These are phyloP conservation scores for Babesia caballi DNA, from an alignment of 169 alveolate genomes.

Conservation along the genomic window DNA sequence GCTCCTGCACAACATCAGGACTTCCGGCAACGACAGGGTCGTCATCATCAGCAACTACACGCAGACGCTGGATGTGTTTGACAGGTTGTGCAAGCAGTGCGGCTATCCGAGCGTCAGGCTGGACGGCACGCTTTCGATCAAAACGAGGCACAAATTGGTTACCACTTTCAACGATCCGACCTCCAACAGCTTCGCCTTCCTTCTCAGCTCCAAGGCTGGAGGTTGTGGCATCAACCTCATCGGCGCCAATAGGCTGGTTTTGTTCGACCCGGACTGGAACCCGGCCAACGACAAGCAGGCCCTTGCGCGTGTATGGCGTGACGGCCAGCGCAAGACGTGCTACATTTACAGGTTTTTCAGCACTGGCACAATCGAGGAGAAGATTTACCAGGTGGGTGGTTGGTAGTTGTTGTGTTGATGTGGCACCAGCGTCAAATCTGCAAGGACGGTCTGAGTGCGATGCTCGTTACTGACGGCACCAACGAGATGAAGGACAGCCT, in stretches of 20 bases:
- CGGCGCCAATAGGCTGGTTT: slow-evolving; percentile 94
- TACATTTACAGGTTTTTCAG: slow-evolving; percentile 93
- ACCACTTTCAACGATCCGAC: slow-evolving; percentile 85
- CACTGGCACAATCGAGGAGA: slow-evolving; percentile 98
- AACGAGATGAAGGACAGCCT: slow-evolving; percentile 72
- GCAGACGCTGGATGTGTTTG: slow-evolving; percentile 86
- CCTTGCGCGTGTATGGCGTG: slow-evolving; percentile 96
- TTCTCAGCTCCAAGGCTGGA: slow-evolving; percentile 96
- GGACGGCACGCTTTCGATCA: slow-evolving; percentile 87
- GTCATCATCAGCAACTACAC: slow-evolving; percentile 89
- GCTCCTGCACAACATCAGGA: slow-evolving; percentile 73
- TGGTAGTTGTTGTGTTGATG: slow-evolving; percentile 60
- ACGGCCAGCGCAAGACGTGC: slow-evolving; percentile 94
- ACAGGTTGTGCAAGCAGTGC: slow-evolving; percentile 81
- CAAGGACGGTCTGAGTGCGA: slow-evolving; percentile 81
- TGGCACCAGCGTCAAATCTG: slow-evolving; percentile 70
- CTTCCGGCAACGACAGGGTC: slow-evolving; percentile 81
- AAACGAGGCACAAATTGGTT: slow-evolving; percentile 83
- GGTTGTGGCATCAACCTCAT: slow-evolving; percentile 97
- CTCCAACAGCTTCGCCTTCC: slow-evolving; percentile 84
- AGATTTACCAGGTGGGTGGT: slow-evolving; percentile 80
- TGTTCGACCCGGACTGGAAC: slow-evolving; percentile 99
- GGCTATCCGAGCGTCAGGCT: slow-evolving; percentile 83
- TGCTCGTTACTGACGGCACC: slow-evolving; percentile 82
- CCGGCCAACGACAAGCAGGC: slow-evolving; percentile 98